A percentile compares a stretch with the other conserved stretches of the same genome.
phyloP scores from a whole-genome alignment of 108 stramenopile genomes.

The Aurantiochytrium sp. region DNA sequence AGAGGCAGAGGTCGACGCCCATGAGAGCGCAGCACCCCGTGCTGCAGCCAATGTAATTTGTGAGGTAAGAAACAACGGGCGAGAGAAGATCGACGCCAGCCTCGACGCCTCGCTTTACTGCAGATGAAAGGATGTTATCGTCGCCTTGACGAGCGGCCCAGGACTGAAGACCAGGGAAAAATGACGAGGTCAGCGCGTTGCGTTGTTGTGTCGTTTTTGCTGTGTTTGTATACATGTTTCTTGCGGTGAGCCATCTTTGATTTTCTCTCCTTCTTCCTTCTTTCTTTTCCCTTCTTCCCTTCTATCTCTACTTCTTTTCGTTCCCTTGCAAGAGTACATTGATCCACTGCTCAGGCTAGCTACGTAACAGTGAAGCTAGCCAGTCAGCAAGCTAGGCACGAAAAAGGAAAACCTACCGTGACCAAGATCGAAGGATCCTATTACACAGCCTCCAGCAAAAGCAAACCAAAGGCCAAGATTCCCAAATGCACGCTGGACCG shows the following conservation, averaged over 20 bases:
- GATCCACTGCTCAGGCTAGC: too few relatives aligned
- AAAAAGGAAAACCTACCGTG: not conserved
- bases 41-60: not conserved
- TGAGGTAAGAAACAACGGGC: not conserved
- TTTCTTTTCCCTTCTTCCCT: too few relatives aligned
- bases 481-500: not conserved
- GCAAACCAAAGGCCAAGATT: not conserved
- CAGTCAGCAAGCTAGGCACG: not conserved
- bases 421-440: not conserved
- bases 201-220: not conserved
- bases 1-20: not conserved
- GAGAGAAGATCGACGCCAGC: not conserved
- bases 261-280: too few relatives aligned
- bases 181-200: not conserved
- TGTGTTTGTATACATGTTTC: not conserved
- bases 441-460: not conserved
- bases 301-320: too few relatives aligned
- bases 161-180: not conserved
- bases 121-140: not conserved
- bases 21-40: not conserved
- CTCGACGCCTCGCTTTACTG: not conserved
- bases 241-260: too few relatives aligned
- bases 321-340: too few relatives aligned
- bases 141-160: not conserved
- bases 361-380: not conserved